phyloP scores from a whole-genome alignment of 2,329 filamentous ascomycete genomes.

The Neonectria magnoliae region DNA sequence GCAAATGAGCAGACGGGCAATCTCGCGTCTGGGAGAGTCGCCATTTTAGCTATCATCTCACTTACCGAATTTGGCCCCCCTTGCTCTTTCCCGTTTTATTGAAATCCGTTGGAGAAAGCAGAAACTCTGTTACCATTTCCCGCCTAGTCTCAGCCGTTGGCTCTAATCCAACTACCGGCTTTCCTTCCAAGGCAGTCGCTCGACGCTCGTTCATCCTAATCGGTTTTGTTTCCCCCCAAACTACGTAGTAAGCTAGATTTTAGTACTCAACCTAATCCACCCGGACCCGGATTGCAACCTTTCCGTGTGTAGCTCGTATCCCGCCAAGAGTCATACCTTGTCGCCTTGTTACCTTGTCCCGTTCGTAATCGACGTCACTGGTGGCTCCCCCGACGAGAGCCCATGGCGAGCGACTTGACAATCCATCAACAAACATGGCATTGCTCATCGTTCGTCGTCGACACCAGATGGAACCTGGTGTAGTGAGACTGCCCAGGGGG shows the following conservation, averaged over 20 bases:
- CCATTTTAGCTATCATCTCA: slow-evolving; percentile 1
- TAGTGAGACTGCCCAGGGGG: slow-evolving; percentile 35
- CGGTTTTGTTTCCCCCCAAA: slow-evolving; percentile 1
- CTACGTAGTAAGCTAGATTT: neutral
- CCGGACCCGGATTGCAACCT: neutral
- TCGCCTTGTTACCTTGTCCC: slow-evolving; percentile 5
- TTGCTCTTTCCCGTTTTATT: slow-evolving; percentile 10
- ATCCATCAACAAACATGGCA: slow-evolving; percentile 30
- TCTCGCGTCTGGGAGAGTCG: slow-evolving; percentile 17
- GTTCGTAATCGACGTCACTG: slow-evolving; percentile 26
- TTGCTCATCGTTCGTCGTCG: slow-evolving; percentile 15
- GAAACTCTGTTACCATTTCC: slow-evolving; percentile 26
- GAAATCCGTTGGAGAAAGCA: slow-evolving; percentile 9
- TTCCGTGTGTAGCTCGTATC: slow-evolving; percentile 13
- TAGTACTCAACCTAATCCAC: slow-evolving; percentile 5
- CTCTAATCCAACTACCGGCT: slow-evolving; percentile 33
- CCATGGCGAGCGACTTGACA: slow-evolving; percentile 23
- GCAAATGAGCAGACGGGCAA: slow-evolving; percentile 3
- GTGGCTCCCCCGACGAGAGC: slow-evolving; percentile 17
- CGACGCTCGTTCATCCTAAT: slow-evolving; percentile 18
- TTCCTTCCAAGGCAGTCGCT: slow-evolving; percentile 1
- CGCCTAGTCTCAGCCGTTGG: slow-evolving; percentile 24
- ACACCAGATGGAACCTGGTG: slow-evolving; percentile 18
- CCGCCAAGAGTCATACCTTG: slow-evolving; percentile 22
- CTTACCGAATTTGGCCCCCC: slow-evolving; percentile 8